Base-by-base conservation (phyloP, 176 grass and related monocot genomes). In the Elaeis guineensis region DNA sequence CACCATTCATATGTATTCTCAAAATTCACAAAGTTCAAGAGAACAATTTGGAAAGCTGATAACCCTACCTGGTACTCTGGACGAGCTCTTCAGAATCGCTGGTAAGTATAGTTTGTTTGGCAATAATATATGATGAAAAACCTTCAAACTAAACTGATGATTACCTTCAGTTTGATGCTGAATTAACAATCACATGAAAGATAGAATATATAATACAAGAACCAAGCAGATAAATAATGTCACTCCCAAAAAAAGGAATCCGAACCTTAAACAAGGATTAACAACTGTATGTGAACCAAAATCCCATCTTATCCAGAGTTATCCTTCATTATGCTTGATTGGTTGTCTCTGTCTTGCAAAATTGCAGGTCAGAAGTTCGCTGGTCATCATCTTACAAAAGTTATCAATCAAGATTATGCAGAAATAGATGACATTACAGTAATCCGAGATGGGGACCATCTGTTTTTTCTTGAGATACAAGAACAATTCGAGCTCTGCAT, bases 361-460 rank as follows among this genome's bases (percentile, higher is more conserved):
- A 35, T 18, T 75, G 62, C 67, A 95, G 90, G 79, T 23, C 65
- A 95, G 60, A 83, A 95, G 63, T 86, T 95, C 54, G 4, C 16
- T 9, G 61, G 80, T 29, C 74, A 69, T 68, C 63, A 22, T 64
- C 85, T 79, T 21, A 83, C 26, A 14, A 89, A 76, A 65, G 24
- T 95, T 18, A 49, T 86, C 52, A 95, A 72, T 67, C 63, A 76
- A 76, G 85, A 86, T 26, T 75, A 75, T 62, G 73, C 85, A 55
- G 90, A 95, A 78, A 89, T 95, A 55, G 85, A 95, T 70, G 82
- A 89, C 61, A 86, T 95, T 74, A 62, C 73, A 69, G 77, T 80
- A 32, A 90, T 95, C 58, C 66, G 67, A 81, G 85, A 95, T 69
- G 90, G 79, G 23, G 90, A 95, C 30, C 63, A 84, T 83, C 76